phyloP scores from a whole-genome alignment of 108 stramenopile genomes.

The Asterionellopsis glacialis region DNA sequence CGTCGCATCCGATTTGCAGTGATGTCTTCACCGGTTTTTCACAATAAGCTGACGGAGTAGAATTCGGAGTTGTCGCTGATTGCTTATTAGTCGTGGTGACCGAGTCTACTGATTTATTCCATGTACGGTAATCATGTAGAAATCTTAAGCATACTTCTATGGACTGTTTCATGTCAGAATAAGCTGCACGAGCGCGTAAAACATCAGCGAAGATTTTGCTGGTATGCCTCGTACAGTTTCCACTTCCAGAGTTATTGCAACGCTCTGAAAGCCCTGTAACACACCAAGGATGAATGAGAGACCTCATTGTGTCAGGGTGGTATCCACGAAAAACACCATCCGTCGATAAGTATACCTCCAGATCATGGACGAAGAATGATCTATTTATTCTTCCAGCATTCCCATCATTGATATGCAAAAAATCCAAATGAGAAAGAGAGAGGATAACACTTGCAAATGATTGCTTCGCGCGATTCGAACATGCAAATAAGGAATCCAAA shows the following conservation, averaged over 20 bases:
- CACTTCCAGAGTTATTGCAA: constrained; percentile 8
- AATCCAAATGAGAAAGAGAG: constrained; percentile 44
- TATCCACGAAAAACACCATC: constrained; percentile 5
- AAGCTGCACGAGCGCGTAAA: constrained; percentile 48
- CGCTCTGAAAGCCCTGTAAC: constrained; percentile 10
- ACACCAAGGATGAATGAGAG: constrained; percentile 46
- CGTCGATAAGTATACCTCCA: constrained; percentile 34
- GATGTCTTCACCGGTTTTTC: constrained; percentile 1
- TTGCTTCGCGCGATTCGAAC: background rate
- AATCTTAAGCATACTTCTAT: constrained; percentile 38
- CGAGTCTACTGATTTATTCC: background rate
- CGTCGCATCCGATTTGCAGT: constrained; percentile 28
- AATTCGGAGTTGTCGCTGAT: background rate
- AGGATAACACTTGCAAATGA: constrained; percentile 26
- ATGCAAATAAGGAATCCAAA: constrained; percentile 14
- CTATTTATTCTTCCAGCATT: constrained; percentile 2
- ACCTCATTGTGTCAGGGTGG: background rate
- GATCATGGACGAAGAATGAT: constrained; percentile 33
- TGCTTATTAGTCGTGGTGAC: background rate
- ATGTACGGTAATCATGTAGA: background rate
- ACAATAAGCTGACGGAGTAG: constrained; percentile 2
- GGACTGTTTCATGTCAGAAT: constrained; percentile 54
- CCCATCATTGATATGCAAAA: constrained; percentile 24
- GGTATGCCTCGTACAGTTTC: constrained; percentile 15
- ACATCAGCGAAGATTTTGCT: constrained; percentile 32